Conservation (phyloP, 805 yeast species). For the Starmerella stellata region DNA sequence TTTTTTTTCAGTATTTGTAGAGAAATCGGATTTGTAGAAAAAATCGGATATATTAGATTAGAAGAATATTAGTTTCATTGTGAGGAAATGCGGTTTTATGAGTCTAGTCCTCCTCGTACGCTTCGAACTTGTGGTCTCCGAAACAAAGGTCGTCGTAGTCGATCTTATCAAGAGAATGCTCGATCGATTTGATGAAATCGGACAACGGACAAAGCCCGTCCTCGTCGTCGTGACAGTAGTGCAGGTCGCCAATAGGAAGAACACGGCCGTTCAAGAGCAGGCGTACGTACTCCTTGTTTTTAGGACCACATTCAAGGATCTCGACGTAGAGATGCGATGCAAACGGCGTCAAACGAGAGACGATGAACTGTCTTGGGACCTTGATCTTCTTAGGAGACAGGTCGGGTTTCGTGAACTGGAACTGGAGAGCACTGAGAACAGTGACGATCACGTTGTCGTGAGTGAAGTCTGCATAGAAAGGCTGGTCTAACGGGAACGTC, state of each 20-base stretch:
- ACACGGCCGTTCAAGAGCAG: slow-evolving; percentile 25
- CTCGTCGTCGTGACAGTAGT: slow-evolving; percentile 20
- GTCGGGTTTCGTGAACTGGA: slow-evolving; percentile 26
- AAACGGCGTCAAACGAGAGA: slow-evolving; percentile 27
- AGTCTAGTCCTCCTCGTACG: slow-evolving; percentile 2
- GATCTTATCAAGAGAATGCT: slow-evolving; percentile 16
- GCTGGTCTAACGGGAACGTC: slow-evolving; percentile 28
- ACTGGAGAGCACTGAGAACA: slow-evolving; percentile 46
- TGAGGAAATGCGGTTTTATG: too few species aligned
- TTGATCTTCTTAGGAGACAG: slow-evolving; percentile 31
- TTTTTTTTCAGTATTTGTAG: too few species aligned
- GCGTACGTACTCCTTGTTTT: slow-evolving; percentile 19
- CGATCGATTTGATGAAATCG: slow-evolving; percentile 19
- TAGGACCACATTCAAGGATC: slow-evolving; percentile 23
- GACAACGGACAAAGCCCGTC: slow-evolving; percentile 23
- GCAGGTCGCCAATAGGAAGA: slow-evolving; percentile 23
- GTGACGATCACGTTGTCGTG: slow-evolving; percentile 56
- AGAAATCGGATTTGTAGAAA: too few species aligned
- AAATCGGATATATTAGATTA: too few species aligned
- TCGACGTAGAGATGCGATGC: slow-evolving; percentile 27
- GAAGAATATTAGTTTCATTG: too few species aligned
- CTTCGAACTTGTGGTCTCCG: slow-evolving; percentile 9
- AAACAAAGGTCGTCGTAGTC: slow-evolving; percentile 21
- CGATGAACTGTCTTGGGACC: slow-evolving; percentile 25
- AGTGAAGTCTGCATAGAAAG: slow-evolving; percentile 49